Base-by-base conservation (phyloP, 768 basidiomycete genomes). In the Cystofilobasidium bisporidii region DNA sequence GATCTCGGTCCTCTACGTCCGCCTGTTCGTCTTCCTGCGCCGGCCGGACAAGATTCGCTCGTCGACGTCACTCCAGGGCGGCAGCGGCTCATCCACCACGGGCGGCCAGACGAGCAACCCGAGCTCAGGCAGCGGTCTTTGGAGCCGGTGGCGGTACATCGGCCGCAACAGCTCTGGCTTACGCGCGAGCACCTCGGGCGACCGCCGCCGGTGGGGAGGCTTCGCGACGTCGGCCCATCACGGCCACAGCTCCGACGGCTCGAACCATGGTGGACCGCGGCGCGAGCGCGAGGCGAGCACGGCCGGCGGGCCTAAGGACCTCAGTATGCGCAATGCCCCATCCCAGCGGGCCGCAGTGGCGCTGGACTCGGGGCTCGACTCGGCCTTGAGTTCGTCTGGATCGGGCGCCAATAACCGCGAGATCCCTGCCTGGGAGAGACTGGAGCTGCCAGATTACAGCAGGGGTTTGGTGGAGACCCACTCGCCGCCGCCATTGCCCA, bases 11-110 rank as follows among this genome's bases (percentile, higher is more conserved):
- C 67, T 77, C 17, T 78, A 78, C 71, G 71, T 72, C 43, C 65
- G 72, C 45, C 71, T 78, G 1, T 78, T 75, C 69, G 73, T 78
- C 65, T 78, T 78, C 66, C 74, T 78, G 11, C 74, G 75, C n/a
- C 73, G 77, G 45, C 77, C 77, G 0, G 77, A 78, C 71, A 74
- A 73, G 63, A 76, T 78, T 61, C 71, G 75, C 24, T 69, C 74
- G 30, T 74, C 76, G 2, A 71, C 64, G 22, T 71, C 70, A 6
- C 40, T 63, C 36, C 47, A 66, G 24, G 57, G 60, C 20, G 38
- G 38, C 32, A 36, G 26, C 22, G n/a, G n/a, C 20, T 61, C 58
- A 15, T 56, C 53, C 6, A 48, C 58, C 9, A 36, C 28, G 15
- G 53, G 53, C 18, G 28, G 30, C 30, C 53, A 56, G 53, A 24